phyloP scores from a whole-genome alignment of 768 basidiomycete genomes.

The Tephrocybe sp. region DNA sequence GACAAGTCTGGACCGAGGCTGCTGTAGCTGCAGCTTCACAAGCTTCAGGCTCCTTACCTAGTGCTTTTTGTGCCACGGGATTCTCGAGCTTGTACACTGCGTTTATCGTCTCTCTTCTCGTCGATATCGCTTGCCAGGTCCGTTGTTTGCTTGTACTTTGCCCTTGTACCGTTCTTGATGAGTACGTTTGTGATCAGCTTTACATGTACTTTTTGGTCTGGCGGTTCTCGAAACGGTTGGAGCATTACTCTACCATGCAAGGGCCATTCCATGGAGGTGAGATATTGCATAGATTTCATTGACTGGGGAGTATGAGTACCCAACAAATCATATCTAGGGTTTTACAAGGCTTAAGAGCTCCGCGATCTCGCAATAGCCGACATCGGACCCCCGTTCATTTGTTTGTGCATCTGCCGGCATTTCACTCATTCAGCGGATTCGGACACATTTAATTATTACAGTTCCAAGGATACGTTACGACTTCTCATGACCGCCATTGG shows the following conservation, averaged over 20 bases:
- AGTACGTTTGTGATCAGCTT: conserved; percentile 37
- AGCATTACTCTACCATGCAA: conserved; percentile 64
- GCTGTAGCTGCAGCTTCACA: conserved; percentile 36
- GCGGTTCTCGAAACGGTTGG: conserved; percentile 69
- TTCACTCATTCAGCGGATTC: conserved; percentile 25
- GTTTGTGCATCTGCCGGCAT: conserved; percentile 25
- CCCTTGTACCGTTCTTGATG: conserved; percentile 18
- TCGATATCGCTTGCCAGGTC: conserved; percentile 71
- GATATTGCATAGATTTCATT: conserved; percentile 22
- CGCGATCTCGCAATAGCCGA: conserved; percentile 6
- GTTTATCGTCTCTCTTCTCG: conserved; percentile 62
- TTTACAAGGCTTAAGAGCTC: conserved; percentile 49
- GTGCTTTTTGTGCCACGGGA: conserved; percentile 56
- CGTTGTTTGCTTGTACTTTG: conserved; percentile 14
- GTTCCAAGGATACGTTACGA: conserved; percentile 30
- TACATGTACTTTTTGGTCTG: conserved; percentile 78
- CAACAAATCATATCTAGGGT: conserved; percentile 28
- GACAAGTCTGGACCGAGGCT: conserved; percentile 54
- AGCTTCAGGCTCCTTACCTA: conserved; percentile 44
- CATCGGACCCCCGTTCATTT: conserved; percentile 26
- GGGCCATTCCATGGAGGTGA: conserved; percentile 61
- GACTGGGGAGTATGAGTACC: conserved; percentile 7
- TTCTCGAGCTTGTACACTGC: conserved; percentile 58
- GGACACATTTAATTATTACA: conserved; percentile 27
- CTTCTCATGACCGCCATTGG: conserved; percentile 28